Evolutionary conservation across 1,139 yeast species (phyloP).

Genomic region (Taphrina communis): DNA sequence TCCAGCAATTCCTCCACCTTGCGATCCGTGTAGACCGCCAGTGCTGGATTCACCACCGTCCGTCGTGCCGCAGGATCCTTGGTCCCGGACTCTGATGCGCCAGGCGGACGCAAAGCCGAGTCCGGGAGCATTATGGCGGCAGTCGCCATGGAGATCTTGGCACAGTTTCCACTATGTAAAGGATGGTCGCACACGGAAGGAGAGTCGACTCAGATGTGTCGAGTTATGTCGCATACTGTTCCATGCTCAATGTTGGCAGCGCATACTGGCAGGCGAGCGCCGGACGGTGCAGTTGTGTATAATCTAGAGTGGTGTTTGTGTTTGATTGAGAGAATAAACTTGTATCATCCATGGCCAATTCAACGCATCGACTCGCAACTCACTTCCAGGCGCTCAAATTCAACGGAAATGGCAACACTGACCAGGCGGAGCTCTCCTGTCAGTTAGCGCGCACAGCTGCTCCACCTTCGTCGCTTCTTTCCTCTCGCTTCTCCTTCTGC

Average conservation of each 20-base stretch:
- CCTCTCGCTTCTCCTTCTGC: not conserved
- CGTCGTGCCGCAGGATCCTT: not conserved
- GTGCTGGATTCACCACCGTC: not conserved
- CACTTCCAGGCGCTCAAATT: not conserved
- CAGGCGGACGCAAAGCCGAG: slow-evolving; percentile 9
- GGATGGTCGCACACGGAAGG: not conserved
- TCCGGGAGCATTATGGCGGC: slow-evolving; percentile 20
- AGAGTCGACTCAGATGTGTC: not conserved
- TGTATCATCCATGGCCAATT: no score
- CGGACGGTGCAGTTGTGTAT: no score
- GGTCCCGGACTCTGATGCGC: not conserved
- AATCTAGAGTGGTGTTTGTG: no score
- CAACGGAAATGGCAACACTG: not conserved
- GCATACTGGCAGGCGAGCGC: not conserved
- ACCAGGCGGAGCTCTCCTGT: not conserved
- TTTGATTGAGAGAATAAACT: no score
- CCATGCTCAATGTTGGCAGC: not conserved
- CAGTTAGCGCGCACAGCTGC: not conserved
- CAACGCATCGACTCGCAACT: not conserved
- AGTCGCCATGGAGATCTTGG: slow-evolving; percentile 4
- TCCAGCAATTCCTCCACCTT: slow-evolving; percentile 28
- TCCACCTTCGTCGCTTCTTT: slow-evolving; percentile 3
- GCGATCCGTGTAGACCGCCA: slow-evolving; percentile 16
- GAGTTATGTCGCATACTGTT: not conserved
- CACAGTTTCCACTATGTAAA: not conserved